A percentile compares a stretch with the other conserved stretches of the same genome.
These are phyloP conservation scores for Cordia subcordata DNA, from an alignment of 257 asterid species.

Conservation along the genomic window DNA sequence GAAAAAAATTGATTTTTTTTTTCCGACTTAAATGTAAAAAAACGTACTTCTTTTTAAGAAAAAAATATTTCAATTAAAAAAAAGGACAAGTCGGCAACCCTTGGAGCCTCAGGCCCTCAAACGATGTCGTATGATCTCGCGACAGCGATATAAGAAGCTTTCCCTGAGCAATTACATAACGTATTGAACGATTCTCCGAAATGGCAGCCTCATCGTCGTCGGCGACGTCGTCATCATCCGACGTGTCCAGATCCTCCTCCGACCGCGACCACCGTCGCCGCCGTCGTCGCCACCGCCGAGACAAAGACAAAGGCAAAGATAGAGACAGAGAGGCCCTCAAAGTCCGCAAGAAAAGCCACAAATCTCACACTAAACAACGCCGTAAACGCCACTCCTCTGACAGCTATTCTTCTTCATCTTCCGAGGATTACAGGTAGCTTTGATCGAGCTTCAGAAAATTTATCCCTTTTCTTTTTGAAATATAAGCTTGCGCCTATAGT, in stretches of 20 bases:
- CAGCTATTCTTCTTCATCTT: slow-evolving; percentile 52
- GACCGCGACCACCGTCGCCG: slow-evolving; percentile 10
- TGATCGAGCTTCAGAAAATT: not conserved
- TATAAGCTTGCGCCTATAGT: not conserved
- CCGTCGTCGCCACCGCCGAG: slow-evolving; percentile 46
- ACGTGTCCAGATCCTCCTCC: slow-evolving; percentile 18
- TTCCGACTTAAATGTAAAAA: too few relatives aligned
- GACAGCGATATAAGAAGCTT: not conserved
- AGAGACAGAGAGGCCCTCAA: slow-evolving; percentile 44
- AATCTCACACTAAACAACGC: slow-evolving; percentile 56
- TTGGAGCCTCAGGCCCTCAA: too few relatives aligned
- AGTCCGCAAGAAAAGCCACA: slow-evolving; percentile 60
- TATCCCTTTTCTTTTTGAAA: not conserved
- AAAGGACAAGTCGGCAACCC: too few relatives aligned
- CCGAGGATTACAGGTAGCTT: slow-evolving; percentile 55
- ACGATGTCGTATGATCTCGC: too few relatives aligned
- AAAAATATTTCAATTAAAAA: too few relatives aligned
- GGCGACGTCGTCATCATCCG: slow-evolving; percentile 45
- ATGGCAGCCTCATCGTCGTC: slow-evolving; percentile 68
- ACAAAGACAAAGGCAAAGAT: slow-evolving; percentile 32
- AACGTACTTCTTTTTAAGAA: too few relatives aligned
- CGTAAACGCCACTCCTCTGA: slow-evolving; percentile 69
- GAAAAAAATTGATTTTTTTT: too few relatives aligned
- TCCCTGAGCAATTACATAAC: not conserved
- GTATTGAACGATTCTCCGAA: slow-evolving; percentile 1